A percentile compares a stretch with the other conserved stretches of the same genome.
phyloP scores from a whole-genome alignment of 345 rosid species.

The Viola odorata region DNA sequence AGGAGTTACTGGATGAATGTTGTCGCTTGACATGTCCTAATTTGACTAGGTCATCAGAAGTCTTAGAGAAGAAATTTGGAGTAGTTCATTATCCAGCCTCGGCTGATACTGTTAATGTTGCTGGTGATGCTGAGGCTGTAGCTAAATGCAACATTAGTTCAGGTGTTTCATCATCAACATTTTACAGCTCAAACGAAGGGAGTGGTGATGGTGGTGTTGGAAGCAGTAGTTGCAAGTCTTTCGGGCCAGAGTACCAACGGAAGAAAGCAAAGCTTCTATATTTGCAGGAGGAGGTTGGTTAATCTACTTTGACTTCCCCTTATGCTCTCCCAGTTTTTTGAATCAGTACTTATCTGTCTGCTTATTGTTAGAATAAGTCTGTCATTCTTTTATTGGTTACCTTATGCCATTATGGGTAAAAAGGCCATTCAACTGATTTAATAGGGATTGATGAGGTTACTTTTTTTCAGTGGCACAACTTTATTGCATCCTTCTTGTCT shows the following conservation, averaged over 20 bases:
- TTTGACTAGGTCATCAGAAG: slow-evolving; percentile 3
- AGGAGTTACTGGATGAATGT: slow-evolving; percentile 42
- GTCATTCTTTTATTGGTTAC: too few relatives aligned
- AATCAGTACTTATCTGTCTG: neutral
- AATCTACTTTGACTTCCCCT: neutral
- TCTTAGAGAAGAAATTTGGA: slow-evolving; percentile 14
- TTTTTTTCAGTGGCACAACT: too few relatives aligned
- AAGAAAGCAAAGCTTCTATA: slow-evolving; percentile 49
- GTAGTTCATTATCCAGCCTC: slow-evolving; percentile 20
- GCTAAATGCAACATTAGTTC: slow-evolving; percentile 15
- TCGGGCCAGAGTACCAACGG: slow-evolving; percentile 46
- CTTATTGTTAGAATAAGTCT: too few relatives aligned
- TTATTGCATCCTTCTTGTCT: too few relatives aligned
- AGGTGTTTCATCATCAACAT: slow-evolving; percentile 12
- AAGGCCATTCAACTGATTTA: too few relatives aligned
- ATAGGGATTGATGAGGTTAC: too few relatives aligned
- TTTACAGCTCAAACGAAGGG: slow-evolving; percentile 24
- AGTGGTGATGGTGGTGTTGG: slow-evolving; percentile 23
- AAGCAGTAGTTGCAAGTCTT: slow-evolving; percentile 28
- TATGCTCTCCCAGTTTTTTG: neutral
- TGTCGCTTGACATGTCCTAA: slow-evolving; percentile 21
- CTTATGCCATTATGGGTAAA: too few relatives aligned
- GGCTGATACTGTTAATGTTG: slow-evolving; percentile 12
- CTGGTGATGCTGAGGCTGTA: slow-evolving; percentile 6
- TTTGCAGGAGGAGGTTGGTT: slow-evolving; percentile 59